Conservation (phyloP, 2,329 filamentous ascomycete genomes). For the Colletotrichum tamarilloi region DNA sequence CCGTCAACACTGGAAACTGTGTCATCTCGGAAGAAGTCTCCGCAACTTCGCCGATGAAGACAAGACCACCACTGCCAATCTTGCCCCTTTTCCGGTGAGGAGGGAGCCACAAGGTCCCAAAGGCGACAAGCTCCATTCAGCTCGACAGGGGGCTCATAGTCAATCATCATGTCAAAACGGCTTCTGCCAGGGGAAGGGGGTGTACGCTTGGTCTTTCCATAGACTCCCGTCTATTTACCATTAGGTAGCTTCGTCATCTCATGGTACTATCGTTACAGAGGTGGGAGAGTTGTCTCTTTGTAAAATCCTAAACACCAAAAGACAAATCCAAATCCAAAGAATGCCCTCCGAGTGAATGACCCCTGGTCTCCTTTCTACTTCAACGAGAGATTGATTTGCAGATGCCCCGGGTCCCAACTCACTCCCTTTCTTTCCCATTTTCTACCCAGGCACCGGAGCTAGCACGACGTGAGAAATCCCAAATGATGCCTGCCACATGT, state of each 20-base stretch:
- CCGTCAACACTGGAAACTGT: neutral
- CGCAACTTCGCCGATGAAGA: neutral
- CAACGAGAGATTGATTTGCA: neutral
- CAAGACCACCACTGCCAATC: neutral
- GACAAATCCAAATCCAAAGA: conserved; percentile 2
- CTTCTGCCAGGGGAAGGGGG: neutral
- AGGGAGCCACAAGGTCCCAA: neutral
- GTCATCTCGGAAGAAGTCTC: neutral
- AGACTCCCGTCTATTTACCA: conserved; percentile 23
- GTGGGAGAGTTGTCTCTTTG: conserved; percentile 29
- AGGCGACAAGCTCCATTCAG: neutral
- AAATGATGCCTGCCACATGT: neutral
- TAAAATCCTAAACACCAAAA: conserved; percentile 18
- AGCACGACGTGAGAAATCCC: neutral
- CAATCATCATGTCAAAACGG: neutral
- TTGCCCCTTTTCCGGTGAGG: neutral
- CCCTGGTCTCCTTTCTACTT: neutral
- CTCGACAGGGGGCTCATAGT: neutral
- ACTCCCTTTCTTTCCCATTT: neutral
- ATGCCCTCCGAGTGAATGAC: neutral
- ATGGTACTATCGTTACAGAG: conserved; percentile 31
- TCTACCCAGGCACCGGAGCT: neutral
- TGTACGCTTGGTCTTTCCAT: neutral
- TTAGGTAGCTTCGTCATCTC: conserved; percentile 32
- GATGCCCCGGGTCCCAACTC: neutral